Evolutionary conservation across 306 rosid genomes (phyloP).

Genomic region (Ochetophila trinervis): DNA sequence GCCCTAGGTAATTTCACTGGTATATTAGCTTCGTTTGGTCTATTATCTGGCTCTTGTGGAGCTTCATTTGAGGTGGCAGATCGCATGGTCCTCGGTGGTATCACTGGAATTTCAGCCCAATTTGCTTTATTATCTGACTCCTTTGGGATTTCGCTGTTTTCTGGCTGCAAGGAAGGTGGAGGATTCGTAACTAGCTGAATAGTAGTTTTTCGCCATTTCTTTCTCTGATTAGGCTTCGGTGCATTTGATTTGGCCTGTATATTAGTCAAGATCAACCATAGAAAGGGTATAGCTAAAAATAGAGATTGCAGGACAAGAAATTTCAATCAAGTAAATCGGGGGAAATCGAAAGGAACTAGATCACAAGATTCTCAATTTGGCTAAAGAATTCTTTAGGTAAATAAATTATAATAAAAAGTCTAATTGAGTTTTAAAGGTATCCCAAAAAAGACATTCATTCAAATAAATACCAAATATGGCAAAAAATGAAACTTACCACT

Average conservation of each 20-base stretch:
- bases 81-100: slow-evolving; percentile 53
- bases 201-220: slow-evolving; percentile 67
- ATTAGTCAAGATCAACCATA: background rate
- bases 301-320: background rate
- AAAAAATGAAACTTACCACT: slow-evolving; percentile 42
- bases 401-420: background rate
- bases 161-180: slow-evolving; percentile 44
- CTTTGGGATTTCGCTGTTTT: slow-evolving; percentile 22
- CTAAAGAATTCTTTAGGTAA: background rate
- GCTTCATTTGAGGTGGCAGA: slow-evolving; percentile 36
- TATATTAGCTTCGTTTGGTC: slow-evolving; percentile 36
- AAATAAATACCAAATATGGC: background rate
- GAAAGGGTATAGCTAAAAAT: background rate
- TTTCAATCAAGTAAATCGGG: background rate
- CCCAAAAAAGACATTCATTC: too few species aligned
- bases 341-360: background rate
- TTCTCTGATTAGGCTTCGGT: slow-evolving; percentile 57
- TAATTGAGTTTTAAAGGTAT: too few species aligned
- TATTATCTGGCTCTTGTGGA: slow-evolving; percentile 38
- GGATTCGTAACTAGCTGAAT: slow-evolving; percentile 55
- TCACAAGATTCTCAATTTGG: background rate
- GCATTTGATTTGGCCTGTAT: slow-evolving; percentile 62
- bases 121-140: slow-evolving; percentile 27
- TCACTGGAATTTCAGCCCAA: slow-evolving; percentile 45
- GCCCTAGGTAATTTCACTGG: slow-evolving; percentile 61